These are phyloP conservation scores for Hebeloma cylindrosporum DNA, from an alignment of 768 basidiomycete species.

Conservation along the genomic window DNA sequence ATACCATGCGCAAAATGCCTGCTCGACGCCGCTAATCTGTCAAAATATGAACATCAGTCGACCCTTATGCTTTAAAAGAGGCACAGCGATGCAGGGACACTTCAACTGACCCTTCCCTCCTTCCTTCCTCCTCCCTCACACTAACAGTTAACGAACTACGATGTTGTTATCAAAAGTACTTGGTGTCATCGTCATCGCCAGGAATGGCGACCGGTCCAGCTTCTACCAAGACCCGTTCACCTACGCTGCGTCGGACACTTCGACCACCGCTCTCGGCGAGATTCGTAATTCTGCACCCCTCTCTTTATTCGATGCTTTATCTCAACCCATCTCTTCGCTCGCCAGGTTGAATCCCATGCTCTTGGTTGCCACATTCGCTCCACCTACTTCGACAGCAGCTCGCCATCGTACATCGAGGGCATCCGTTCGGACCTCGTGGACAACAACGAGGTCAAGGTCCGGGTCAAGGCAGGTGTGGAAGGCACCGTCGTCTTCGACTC, in stretches of 20 bases:
- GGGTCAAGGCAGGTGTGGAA: constrained; percentile 82
- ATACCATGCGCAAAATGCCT: constrained; percentile 26
- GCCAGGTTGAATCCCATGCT: constrained; percentile 63
- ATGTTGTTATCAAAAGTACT: constrained; percentile 62
- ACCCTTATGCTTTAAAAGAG: constrained; percentile 20
- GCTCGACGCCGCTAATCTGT: constrained; percentile 15
- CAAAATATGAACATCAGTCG: constrained; percentile 12
- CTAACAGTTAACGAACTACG: constrained; percentile 9
- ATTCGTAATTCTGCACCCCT: constrained; percentile 19
- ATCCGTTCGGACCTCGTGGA: constrained; percentile 69
- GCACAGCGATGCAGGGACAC: constrained; percentile 14
- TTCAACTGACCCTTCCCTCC: constrained; percentile 20
- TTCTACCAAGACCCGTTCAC: constrained; percentile 72
- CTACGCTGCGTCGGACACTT: constrained; percentile 60
- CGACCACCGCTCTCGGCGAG: constrained; percentile 76
- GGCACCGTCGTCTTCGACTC: constrained; percentile 87
- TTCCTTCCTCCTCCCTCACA: constrained; percentile 17
- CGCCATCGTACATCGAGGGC: constrained; percentile 65
- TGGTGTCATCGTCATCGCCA: constrained; percentile 75
- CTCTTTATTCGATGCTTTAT: not conserved
- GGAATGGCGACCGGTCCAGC: constrained; percentile 73
- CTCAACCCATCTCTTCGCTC: constrained; percentile 10
- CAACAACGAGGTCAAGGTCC: constrained; percentile 70
- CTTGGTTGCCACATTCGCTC: constrained; percentile 64
- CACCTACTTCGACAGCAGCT: constrained; percentile 65